Evolutionary conservation across 2,329 filamentous ascomycete species (phyloP).

Genomic region (Talaromyces sp.): DNA sequence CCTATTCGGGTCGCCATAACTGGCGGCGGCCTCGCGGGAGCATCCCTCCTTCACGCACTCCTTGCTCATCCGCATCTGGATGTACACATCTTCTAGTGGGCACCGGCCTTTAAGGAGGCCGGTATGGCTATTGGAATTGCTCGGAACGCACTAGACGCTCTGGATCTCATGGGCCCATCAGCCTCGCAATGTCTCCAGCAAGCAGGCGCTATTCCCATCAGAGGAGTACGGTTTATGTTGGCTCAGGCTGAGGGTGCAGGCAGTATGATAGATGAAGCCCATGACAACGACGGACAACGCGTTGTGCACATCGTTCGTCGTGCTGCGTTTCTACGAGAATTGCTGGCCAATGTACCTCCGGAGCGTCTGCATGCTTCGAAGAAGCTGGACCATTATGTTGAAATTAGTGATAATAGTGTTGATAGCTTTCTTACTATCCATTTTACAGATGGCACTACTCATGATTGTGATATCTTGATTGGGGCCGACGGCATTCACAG

Average conservation of each 20-base stretch:
- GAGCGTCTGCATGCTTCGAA: constrained; percentile 38
- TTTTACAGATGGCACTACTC: constrained; percentile 20
- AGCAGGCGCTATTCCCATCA: constrained; percentile 28
- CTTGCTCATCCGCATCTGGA: constrained; percentile 35
- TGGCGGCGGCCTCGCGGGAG: constrained; percentile 41
- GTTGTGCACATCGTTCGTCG: constrained; percentile 10
- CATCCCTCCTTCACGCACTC: constrained; percentile 39
- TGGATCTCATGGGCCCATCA: constrained; percentile 34
- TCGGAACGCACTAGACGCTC: constrained; percentile 38
- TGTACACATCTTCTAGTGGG: constrained; percentile 42
- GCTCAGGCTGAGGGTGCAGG: constrained; percentile 31
- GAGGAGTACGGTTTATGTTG: constrained; percentile 18
- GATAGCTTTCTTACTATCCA: constrained; percentile 21
- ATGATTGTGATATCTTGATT: constrained; percentile 4
- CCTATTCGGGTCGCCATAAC: constrained; percentile 30
- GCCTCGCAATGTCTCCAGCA: constrained; percentile 11
- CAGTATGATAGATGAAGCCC: constrained; percentile 32
- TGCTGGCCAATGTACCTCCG: constrained; percentile 5
- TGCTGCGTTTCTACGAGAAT: constrained; percentile 16
- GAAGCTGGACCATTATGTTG: constrained; percentile 24
- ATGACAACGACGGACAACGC: constrained; percentile 29
- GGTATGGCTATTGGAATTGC: constrained; percentile 44
- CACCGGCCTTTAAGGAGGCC: constrained; percentile 33
- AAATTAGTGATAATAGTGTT: background rate
- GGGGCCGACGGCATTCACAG: constrained; percentile 2